Conservation (phyloP, 169 alveolate genomes). For the Plasmodium vivax region DNA sequence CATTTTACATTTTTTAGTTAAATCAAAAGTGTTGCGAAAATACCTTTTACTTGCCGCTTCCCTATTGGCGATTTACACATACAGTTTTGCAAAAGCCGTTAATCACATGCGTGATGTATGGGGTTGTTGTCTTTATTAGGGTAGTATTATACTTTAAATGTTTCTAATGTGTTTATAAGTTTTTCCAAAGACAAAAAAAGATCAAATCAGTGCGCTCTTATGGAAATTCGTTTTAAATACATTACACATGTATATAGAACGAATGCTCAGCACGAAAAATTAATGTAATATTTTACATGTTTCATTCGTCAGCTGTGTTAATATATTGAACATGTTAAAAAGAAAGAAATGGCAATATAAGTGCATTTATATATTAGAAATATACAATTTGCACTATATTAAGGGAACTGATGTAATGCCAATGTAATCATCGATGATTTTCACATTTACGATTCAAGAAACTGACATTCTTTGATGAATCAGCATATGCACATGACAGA, state of each 20-base stretch:
- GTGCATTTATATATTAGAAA: neutral
- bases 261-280: neutral
- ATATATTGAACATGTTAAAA: neutral
- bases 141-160: neutral
- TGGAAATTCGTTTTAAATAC: neutral
- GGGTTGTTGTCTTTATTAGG: neutral
- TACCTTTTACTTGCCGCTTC: neutral
- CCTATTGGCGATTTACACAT: neutral
- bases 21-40: neutral
- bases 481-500: neutral
- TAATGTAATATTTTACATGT: neutral
- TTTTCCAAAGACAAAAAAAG: neutral
- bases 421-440: neutral
- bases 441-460: neutral
- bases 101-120: neutral
- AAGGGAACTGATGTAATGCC: neutral
- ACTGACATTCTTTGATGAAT: neutral
- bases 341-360: neutral
- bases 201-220: neutral
- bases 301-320: neutral
- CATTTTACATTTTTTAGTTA: neutral
- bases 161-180: neutral
- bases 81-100: neutral
- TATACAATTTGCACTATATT: neutral
- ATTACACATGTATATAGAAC: neutral